Percentiles rank a stretch among this genome's conserved stretches.
Conservation (phyloP, 2,329 filamentous ascomycete genomes). For the Botrytis fabae region DNA sequence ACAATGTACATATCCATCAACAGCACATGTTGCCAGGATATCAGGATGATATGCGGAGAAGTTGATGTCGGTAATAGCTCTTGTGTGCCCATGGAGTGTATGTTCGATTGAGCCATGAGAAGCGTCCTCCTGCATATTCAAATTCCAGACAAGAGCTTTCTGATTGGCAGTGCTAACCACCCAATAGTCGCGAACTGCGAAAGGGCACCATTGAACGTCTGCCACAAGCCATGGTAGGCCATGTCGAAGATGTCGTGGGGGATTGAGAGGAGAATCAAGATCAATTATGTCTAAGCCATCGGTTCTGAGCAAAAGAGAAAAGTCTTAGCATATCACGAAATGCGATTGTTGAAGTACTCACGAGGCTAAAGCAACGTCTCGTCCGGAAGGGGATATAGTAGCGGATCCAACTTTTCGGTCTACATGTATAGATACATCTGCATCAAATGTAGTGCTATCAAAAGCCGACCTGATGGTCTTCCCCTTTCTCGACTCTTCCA, state of each 20-base stretch:
- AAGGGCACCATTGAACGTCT: slow-evolving; percentile 96
- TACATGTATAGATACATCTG: slow-evolving; percentile 80
- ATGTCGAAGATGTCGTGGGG: slow-evolving; percentile 81
- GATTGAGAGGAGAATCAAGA: slow-evolving; percentile 83
- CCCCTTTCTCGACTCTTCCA: slow-evolving; percentile 50
- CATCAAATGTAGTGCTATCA: slow-evolving; percentile 85
- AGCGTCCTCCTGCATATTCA: slow-evolving; percentile 71
- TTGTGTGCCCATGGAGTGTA: slow-evolving; percentile 79
- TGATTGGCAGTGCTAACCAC: slow-evolving; percentile 93
- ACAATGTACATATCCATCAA: slow-evolving; percentile 89
- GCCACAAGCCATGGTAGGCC: slow-evolving; percentile 92
- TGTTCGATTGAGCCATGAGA: slow-evolving; percentile 73
- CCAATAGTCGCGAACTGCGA: slow-evolving; percentile 87
- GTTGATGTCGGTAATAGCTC: slow-evolving; percentile 94
- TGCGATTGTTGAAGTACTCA: slow-evolving; percentile 34
- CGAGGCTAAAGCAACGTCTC: slow-evolving; percentile 88
- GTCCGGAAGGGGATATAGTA: slow-evolving; percentile 86
- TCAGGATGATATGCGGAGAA: slow-evolving; percentile 93
- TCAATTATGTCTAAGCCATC: slow-evolving; percentile 91
- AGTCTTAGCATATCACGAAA: not conserved
- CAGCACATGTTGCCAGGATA: slow-evolving; percentile 82
- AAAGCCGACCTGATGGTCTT: slow-evolving; percentile 68
- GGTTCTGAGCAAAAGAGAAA: slow-evolving; percentile 46
- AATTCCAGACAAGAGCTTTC: slow-evolving; percentile 90
- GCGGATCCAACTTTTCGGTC: slow-evolving; percentile 76